A percentile compares a stretch with the other conserved stretches of the same genome.
These are phyloP conservation scores for Geranium incanum DNA, from an alignment of 441 rosid species.

Conservation along the genomic window DNA sequence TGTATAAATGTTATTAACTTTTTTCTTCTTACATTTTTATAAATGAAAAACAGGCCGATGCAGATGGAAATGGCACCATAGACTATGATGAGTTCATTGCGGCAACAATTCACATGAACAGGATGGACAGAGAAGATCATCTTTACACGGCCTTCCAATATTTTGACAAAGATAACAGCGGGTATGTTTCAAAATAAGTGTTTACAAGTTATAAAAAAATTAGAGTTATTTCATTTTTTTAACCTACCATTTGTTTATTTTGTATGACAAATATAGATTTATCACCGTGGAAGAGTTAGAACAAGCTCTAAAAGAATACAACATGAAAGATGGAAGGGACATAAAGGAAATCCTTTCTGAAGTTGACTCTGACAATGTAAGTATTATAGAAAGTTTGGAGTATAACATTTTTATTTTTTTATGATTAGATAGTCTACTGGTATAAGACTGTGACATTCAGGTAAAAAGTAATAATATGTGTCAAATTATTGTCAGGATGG, in stretches of 20 bases:
- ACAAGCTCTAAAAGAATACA: constrained; percentile 83
- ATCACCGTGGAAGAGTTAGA: constrained; percentile 93
- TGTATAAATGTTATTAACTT: too few species aligned
- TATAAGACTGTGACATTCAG: too few species aligned
- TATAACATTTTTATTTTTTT: too few species aligned
- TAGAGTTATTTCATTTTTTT: too few species aligned
- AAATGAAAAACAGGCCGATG: constrained; percentile 60
- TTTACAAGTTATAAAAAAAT: too few species aligned
- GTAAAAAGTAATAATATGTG: neutral
- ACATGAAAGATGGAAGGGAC: constrained; percentile 66
- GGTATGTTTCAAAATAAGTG: constrained; percentile 28
- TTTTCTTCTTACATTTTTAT: too few species aligned
- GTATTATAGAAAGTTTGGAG: constrained; percentile 6
- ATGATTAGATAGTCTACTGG: too few species aligned
- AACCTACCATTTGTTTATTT: too few species aligned
- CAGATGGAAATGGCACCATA: constrained; percentile 89
- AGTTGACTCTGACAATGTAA: constrained; percentile 90
- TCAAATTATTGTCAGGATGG: constrained; percentile 55
- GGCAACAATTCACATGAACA: constrained; percentile 88
- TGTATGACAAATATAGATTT: neutral
- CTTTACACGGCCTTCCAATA: constrained; percentile 89
- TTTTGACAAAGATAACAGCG: constrained; percentile 94
- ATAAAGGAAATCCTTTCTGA: constrained; percentile 85
- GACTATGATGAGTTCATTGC: constrained; percentile 96
- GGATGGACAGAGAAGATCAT: constrained; percentile 90